These are phyloP conservation scores for Candida dubliniensis DNA, from an alignment of 1,139 yeast species.

Conservation along the genomic window DNA sequence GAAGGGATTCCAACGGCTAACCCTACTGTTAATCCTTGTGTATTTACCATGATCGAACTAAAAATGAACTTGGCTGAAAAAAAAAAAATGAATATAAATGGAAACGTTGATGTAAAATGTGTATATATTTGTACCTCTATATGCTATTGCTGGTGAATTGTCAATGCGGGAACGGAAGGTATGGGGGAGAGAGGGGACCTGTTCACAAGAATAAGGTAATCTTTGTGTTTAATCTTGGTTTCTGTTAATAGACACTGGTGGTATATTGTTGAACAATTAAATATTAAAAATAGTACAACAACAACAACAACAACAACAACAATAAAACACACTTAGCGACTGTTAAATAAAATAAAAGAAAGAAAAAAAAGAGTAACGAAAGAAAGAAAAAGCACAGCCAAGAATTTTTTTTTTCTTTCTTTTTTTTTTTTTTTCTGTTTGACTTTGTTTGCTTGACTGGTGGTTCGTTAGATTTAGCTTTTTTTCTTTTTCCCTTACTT, in stretches of 20 bases:
- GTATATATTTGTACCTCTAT: background rate
- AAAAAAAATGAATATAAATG: background rate
- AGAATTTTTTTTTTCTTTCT: background rate
- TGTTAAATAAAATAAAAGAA: background rate
- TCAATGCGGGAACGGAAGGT: too few species aligned
- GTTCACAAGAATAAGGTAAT: too few species aligned
- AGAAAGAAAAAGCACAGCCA: slow-evolving; percentile 2
- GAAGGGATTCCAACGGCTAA: slow-evolving; percentile 46
- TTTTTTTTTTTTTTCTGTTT: background rate
- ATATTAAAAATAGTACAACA: too few species aligned
- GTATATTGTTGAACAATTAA: too few species aligned
- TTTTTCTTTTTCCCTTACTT: background rate
- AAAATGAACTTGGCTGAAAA: background rate
- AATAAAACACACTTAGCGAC: too few species aligned
- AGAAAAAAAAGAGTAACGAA: background rate
- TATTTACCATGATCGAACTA: slow-evolving; percentile 19
- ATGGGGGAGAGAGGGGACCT: too few species aligned
- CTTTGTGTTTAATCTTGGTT: too few species aligned
- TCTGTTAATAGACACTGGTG: too few species aligned
- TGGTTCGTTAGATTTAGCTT: background rate
- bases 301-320: too few species aligned
- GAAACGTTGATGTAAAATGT: background rate
- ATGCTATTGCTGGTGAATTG: too few species aligned
- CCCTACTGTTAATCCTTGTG: slow-evolving; percentile 37
- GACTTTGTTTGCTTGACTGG: background rate